Evolutionary conservation across 2,329 filamentous ascomycete genomes (phyloP).

Genomic region (Stemphylium beticola): DNA sequence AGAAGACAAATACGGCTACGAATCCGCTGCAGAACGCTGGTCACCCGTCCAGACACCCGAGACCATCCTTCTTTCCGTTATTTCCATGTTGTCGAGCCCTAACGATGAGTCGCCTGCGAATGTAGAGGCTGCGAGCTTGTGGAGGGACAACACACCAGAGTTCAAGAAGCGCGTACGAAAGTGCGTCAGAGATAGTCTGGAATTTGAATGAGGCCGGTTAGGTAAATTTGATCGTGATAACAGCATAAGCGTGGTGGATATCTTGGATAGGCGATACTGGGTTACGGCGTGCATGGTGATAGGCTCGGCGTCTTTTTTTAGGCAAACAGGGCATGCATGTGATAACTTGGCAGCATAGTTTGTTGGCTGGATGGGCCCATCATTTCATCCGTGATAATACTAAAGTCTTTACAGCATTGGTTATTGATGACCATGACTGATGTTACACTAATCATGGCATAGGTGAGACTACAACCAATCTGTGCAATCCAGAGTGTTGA

Average conservation of each 20-base stretch:
- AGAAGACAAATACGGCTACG: constrained; percentile 98
- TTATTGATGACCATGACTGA: no score
- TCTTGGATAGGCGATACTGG: constrained; percentile 1
- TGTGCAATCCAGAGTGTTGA: no score
- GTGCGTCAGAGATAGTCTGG: constrained; percentile 68
- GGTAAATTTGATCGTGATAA: not conserved
- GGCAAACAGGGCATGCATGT: not conserved
- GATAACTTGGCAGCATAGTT: not conserved
- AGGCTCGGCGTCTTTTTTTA: not conserved
- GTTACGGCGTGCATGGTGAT: constrained; percentile 3
- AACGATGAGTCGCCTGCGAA: constrained; percentile 98
- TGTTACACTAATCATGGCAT: no score
- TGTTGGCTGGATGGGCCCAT: not conserved
- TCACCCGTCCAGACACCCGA: constrained; percentile 96
- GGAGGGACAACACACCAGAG: constrained; percentile 80
- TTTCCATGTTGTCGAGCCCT: constrained; percentile 97
- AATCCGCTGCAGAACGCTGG: constrained; percentile 94
- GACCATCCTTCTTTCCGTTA: constrained; percentile 95
- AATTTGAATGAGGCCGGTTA: constrained; percentile 35
- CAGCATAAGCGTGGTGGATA: constrained; percentile 12
- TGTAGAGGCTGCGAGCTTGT: constrained; percentile 95
- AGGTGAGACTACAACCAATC: no score
- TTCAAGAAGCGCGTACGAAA: constrained; percentile 88
- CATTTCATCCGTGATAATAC: not conserved
- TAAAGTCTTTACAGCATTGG: no score